Conservation (phyloP, 2,329 filamentous ascomycete genomes). For the Zymoseptoria crescenta region DNA sequence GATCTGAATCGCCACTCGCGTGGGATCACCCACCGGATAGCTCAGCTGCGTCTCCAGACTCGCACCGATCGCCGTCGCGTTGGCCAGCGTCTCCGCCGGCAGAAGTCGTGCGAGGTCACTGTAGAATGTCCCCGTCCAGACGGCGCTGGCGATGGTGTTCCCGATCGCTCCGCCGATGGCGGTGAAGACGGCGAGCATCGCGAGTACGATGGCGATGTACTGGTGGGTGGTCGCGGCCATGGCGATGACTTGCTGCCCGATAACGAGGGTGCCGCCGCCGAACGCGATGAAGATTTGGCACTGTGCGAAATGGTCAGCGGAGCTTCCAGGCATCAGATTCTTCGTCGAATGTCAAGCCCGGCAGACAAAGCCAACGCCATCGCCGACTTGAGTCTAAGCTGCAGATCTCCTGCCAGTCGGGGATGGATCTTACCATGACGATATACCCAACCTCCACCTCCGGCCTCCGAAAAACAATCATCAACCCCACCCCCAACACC, state of each 20-base stretch:
- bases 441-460: conserved; percentile 40
- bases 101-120: conserved; percentile 12
- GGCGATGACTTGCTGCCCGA: conserved; percentile 52
- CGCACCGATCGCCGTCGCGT: conserved; percentile 3
- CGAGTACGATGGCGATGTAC: conserved; percentile 21
- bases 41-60: conserved; percentile 6
- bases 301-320: neutral
- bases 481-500: conserved; percentile 21
- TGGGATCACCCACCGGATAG: conserved; percentile 7
- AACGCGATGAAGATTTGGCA: conserved; percentile 54
- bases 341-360: too few relatives aligned
- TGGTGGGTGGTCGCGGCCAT: conserved; percentile 42
- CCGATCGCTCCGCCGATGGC: conserved; percentile 47
- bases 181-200: conserved; percentile 16
- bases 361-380: too few relatives aligned
- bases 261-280: conserved; percentile 50
- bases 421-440: conserved; percentile 33
- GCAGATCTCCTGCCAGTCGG: too few relatives aligned
- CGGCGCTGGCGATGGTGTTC: conserved; percentile 25
- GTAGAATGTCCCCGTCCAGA: conserved; percentile 22
- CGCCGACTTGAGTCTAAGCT: too few relatives aligned
- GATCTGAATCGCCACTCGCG: conserved; percentile 6
- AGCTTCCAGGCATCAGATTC: neutral
- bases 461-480: conserved; percentile 26
- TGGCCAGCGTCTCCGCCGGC: conserved; percentile 7